phyloP scores from a whole-genome alignment of 2,329 filamentous ascomycete genomes.

The Cladosporium cucumerinum region DNA sequence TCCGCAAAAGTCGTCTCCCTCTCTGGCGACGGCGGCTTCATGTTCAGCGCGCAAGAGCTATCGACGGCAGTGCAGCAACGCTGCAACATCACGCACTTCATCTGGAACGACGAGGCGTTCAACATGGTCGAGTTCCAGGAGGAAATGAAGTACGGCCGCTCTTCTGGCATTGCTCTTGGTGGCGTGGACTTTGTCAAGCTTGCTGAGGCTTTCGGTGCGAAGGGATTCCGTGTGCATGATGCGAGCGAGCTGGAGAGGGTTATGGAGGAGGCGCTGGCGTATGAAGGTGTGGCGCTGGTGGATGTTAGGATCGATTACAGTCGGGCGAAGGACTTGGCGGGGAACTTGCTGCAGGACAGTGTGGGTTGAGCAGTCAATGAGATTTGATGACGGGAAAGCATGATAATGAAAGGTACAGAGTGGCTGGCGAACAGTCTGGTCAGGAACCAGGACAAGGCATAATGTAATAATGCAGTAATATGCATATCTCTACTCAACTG shows the following conservation, averaged over 20 bases:
- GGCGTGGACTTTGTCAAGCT: conserved; percentile 50
- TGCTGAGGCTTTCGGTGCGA: conserved; percentile 47
- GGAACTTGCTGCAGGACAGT: conserved; percentile 38
- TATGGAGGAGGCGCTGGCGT: conserved; percentile 44
- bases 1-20: conserved; percentile 45
- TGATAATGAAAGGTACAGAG: background rate
- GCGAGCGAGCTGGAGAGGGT: conserved; percentile 42
- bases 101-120: conserved; percentile 50
- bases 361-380: conserved; percentile 25
- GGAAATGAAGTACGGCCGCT: conserved; percentile 49
- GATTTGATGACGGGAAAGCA: background rate
- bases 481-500: background rate
- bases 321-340: conserved; percentile 41
- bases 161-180: conserved; percentile 43
- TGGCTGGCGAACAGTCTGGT: background rate
- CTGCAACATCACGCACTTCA: conserved; percentile 51
- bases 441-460: background rate
- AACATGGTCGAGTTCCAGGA: conserved; percentile 54
- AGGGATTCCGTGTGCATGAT: conserved; percentile 42
- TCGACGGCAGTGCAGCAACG: conserved; percentile 46
- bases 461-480: background rate
- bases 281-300: conserved; percentile 45
- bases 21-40: conserved; percentile 49
- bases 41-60: conserved; percentile 49
- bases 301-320: conserved; percentile 49